A percentile compares a stretch with the other conserved stretches of the same genome.
Evolutionary conservation across 2,329 filamentous ascomycete genomes (phyloP).

Genomic region (Penicillium capsulatum): DNA sequence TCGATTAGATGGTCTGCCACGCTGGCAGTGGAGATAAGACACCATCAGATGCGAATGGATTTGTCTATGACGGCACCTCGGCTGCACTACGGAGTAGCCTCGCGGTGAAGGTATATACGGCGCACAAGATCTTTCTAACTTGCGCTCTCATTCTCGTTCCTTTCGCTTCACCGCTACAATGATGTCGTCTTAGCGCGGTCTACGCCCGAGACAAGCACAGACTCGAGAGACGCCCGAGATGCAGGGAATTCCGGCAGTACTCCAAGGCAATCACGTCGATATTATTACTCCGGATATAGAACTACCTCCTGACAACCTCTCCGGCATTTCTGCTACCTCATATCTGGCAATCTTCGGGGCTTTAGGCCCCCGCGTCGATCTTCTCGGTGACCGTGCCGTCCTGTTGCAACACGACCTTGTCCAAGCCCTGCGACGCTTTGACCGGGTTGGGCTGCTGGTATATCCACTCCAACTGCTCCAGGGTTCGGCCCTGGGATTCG

Average conservation of each 20-base stretch:
- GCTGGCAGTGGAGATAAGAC: conserved; percentile 20
- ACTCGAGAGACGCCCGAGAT: no score
- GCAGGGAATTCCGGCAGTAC: background rate
- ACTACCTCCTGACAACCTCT: no score
- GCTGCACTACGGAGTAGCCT: no score
- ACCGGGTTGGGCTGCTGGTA: conserved; percentile 50
- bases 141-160: background rate
- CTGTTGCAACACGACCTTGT: conserved; percentile 46
- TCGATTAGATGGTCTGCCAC: conserved; percentile 10
- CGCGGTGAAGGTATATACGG: no score
- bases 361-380: conserved; percentile 26
- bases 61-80: no score
- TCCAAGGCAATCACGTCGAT: background rate
- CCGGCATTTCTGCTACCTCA: no score
- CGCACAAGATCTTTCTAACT: no score
- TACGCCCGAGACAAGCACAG: no score
- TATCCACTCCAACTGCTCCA: conserved; percentile 51
- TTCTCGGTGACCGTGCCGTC: conserved; percentile 49
- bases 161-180: conserved; percentile 23
- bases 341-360: no score
- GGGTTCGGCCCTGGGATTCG: conserved; percentile 49
- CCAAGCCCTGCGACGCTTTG: conserved; percentile 47
- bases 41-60: no score
- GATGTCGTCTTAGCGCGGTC: conserved; percentile 7
- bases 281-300: background rate